Evolutionary conservation across 805 yeast genomes (phyloP).

Genomic region (Metschnikowia anglica): DNA sequence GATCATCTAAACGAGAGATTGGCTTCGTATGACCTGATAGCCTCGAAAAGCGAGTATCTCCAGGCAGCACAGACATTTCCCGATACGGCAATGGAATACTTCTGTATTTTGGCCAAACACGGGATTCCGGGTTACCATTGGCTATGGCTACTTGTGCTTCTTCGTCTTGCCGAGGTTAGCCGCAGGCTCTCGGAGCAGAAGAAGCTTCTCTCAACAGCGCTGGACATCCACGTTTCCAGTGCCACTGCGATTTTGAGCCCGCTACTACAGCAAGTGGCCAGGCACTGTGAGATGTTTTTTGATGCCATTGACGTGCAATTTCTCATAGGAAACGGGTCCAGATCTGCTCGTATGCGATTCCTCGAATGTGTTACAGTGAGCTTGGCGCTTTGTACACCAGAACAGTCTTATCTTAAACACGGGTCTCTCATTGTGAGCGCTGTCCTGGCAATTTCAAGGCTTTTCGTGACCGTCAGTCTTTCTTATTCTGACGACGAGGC

Average conservation of each 20-base stretch:
- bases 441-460: conserved; percentile 1
- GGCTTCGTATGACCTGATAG: background rate
- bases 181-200: conserved; percentile 2
- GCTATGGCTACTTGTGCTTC: conserved; percentile 14
- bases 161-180: conserved; percentile 5
- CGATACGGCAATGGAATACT: conserved; percentile 14
- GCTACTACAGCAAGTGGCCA: conserved; percentile 6
- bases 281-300: conserved; percentile 6
- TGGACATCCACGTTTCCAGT: conserved; percentile 6
- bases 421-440: conserved; percentile 1
- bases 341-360: background rate
- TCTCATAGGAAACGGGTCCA: background rate
- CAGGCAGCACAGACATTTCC: conserved; percentile 12
- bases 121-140: conserved; percentile 8
- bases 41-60: conserved; percentile 5
- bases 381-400: background rate
- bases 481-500: background rate
- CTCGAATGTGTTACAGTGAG: background rate
- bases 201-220: background rate
- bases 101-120: conserved; percentile 12
- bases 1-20: conserved; percentile 7
- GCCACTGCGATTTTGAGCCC: conserved; percentile 1
- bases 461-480: background rate
- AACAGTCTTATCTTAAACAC: conserved; percentile 2
- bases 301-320: conserved; percentile 2